Evolutionary conservation across 495 filamentous ascomycete genomes (phyloP), one percentile per base, ranked within the genome.

Genomic region (Thermochaetoides thermophila): DNA sequence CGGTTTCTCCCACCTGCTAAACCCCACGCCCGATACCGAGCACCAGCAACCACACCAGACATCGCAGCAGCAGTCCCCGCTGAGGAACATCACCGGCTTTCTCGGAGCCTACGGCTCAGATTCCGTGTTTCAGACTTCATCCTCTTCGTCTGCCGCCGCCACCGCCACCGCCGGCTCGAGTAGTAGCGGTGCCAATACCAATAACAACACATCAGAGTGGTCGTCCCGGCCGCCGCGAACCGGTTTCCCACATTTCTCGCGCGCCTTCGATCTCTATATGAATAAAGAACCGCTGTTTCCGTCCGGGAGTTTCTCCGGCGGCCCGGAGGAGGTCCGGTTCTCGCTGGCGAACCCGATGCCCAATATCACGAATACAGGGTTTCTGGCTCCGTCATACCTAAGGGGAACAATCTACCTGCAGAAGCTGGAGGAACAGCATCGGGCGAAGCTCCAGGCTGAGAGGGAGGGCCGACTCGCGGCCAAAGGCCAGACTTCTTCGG

Each of bases 351-450:
- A 27, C 32, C 42, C 36, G 32, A 45, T 33, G 17, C 48, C 23
- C 40, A 52, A 8, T 40, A 51, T 43, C 12, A 42, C 34, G 20
- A 49, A 39, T 18, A 40, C 41, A 3, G 35, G 38, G 8, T 84
- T 82, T 63, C 76, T 94, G 45, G 70, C 70, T 17, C 85, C 85
- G 5, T 82, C 81, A 13, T 93, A 93, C 59, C 68, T 95, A 20
- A 64, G 64, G 39, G 69, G 72, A 14, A 84, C 82, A n/a, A 68
- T 69, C 39, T 82, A 87, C 55, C 69, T 86, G 29, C 67, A 78
- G 42, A 72, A 69, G 44, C 68, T 92, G 21, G 73, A 81, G 44
- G 71, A 76, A 19, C 69, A 67, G 42, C 68, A 84, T 45, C 69
- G 66, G 47, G 67, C 72, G 8, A 80, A 69, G 45, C 29, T 74